phyloP scores from a whole-genome alignment of 1,139 yeast species.

The Diutina neorugosa region DNA sequence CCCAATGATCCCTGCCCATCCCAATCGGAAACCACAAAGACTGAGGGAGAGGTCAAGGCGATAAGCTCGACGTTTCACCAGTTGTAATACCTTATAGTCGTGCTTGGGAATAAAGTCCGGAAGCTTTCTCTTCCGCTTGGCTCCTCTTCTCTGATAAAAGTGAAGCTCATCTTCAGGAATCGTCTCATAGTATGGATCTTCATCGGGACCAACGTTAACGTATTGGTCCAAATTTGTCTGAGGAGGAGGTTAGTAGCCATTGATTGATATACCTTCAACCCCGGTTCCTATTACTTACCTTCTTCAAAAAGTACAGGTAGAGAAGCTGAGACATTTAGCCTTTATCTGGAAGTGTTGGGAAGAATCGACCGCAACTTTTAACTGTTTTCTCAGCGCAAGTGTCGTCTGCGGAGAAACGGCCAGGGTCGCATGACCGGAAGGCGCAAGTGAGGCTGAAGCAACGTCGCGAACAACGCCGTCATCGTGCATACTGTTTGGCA shows the following conservation, averaged over 20 bases:
- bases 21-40: conserved; percentile 53
- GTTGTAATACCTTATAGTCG: conserved; percentile 40
- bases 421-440: not conserved
- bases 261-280: not conserved
- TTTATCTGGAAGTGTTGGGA: too few species aligned
- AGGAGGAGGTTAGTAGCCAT: conserved; percentile 7
- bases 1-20: conserved; percentile 67
- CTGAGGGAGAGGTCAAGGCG: conserved; percentile 51
- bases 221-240: conserved; percentile 23
- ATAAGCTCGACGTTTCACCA: conserved; percentile 51
- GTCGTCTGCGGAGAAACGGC: not conserved
- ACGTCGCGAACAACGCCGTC: not conserved
- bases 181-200: conserved; percentile 38
- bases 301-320: conserved; percentile 25
- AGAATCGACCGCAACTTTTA: not conserved
- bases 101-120: conserved; percentile 44
- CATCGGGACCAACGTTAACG: conserved; percentile 10
- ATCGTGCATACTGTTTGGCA: not conserved
- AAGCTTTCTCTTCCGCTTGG: conserved; percentile 32
- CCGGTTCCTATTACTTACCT: conserved; percentile 24
- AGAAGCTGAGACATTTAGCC: conserved; percentile 17
- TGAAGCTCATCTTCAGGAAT: conserved; percentile 35
- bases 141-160: conserved; percentile 34
- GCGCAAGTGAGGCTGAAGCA: not conserved
- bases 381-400: not conserved